Evolutionary conservation across 768 basidiomycete genomes (phyloP).

Genomic region (Termitomyces sp.): DNA sequence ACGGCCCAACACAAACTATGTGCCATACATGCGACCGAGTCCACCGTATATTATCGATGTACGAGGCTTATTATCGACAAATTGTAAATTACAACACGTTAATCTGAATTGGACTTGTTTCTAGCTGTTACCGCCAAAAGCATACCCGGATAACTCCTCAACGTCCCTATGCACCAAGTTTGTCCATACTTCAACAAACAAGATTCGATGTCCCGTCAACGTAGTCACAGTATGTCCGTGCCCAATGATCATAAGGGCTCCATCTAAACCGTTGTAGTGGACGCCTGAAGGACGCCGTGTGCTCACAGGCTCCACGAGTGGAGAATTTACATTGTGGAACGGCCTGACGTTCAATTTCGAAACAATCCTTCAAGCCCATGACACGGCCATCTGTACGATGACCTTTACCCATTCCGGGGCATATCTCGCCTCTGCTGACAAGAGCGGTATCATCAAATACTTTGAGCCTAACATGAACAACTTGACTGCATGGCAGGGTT

Average conservation of each 20-base stretch:
- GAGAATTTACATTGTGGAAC: conserved; percentile 99
- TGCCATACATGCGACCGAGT: conserved; percentile 74
- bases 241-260: neutral
- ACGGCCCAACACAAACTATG: conserved; percentile 72
- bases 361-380: conserved; percentile 98
- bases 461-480: conserved; percentile 99
- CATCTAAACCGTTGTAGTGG: conserved; percentile 54
- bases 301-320: conserved; percentile 91
- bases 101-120: conserved; percentile 10
- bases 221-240: conserved; percentile 73
- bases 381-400: conserved; percentile 87
- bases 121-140: conserved; percentile 90
- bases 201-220: conserved; percentile 95
- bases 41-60: conserved; percentile 90
- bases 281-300: conserved; percentile 94
- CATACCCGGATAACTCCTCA: conserved; percentile 86
- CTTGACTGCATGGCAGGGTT: conserved; percentile 88
- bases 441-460: conserved; percentile 94
- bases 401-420: conserved; percentile 90
- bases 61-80: conserved; percentile 22
- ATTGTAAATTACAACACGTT: conserved; percentile 11
- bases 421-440: conserved; percentile 90
- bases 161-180: conserved; percentile 96
- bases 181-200: conserved; percentile 97
- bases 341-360: conserved; percentile 99